phyloP scores from a whole-genome alignment of 257 asterid species.

The Scutellaria barbata region DNA sequence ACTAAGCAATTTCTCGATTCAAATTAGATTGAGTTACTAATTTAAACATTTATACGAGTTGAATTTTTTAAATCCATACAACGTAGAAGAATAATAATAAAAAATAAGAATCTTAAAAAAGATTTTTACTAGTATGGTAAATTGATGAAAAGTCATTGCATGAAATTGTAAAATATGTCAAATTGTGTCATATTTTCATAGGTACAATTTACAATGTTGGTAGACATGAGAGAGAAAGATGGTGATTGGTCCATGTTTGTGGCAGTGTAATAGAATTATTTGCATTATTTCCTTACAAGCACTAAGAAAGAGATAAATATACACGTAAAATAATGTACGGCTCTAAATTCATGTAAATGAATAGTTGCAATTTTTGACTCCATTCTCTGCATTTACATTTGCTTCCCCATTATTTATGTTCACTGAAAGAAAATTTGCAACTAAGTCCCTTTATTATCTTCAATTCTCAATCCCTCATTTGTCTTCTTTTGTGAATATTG shows the following conservation, averaged over 20 bases:
- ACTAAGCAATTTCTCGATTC: too few species aligned
- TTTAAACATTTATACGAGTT: too few species aligned
- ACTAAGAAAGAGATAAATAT: neutral
- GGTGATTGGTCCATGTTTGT: slow-evolving; percentile 36
- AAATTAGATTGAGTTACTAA: too few species aligned
- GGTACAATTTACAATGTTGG: slow-evolving; percentile 39
- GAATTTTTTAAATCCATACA: too few species aligned
- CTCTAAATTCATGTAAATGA: slow-evolving; percentile 28
- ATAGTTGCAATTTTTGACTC: slow-evolving; percentile 46
- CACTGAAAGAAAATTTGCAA: slow-evolving; percentile 34
- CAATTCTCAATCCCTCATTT: neutral
- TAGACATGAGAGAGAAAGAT: slow-evolving; percentile 27
- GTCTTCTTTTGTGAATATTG: neutral
- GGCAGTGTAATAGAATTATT: slow-evolving; percentile 23
- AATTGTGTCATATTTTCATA: slow-evolving; percentile 8
- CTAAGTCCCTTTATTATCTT: slow-evolving; percentile 29
- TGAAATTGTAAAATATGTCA: neutral
- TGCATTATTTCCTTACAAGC: slow-evolving; percentile 20
- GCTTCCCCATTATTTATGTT: slow-evolving; percentile 37
- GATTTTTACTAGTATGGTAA: slow-evolving; percentile 13
- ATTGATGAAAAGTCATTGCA: neutral
- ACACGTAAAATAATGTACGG: slow-evolving; percentile 22
- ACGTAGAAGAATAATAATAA: too few species aligned
- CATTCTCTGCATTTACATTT: slow-evolving; percentile 48
- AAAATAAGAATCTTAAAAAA: neutral